phyloP scores from a whole-genome alignment of 257 asterid species.

The Thymus mandschuricus region DNA sequence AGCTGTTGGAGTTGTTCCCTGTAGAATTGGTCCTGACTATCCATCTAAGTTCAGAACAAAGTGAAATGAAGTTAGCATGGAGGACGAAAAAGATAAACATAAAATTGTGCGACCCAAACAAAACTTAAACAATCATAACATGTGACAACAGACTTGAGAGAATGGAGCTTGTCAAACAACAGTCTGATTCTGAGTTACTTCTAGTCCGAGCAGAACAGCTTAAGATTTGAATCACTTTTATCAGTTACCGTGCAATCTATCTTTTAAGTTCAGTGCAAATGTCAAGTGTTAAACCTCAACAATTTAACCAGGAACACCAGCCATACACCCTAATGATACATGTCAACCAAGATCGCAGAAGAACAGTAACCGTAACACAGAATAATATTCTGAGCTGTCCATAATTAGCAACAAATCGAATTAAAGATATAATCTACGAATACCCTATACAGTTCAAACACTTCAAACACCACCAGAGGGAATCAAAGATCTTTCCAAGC shows the following conservation, averaged over 20 bases:
- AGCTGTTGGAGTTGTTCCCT: slow-evolving; percentile 47
- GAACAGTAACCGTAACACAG: no score
- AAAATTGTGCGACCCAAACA: slow-evolving; percentile 1
- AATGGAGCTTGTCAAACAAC: no score
- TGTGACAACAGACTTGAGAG: not conserved
- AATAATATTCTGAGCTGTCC: no score
- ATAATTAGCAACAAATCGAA: not conserved
- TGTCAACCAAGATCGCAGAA: not conserved
- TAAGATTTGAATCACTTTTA: not conserved
- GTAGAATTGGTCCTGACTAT: slow-evolving; percentile 59
- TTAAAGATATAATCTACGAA: not conserved
- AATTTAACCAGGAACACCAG: not conserved
- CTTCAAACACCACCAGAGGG: slow-evolving; percentile 13
- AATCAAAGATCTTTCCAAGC: not conserved
- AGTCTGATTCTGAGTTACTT: no score
- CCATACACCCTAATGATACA: not conserved
- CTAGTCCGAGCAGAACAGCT: slow-evolving; percentile 3
- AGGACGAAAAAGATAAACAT: not conserved
- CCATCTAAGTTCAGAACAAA: slow-evolving; percentile 55
- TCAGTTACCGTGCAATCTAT: not conserved
- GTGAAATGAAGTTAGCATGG: slow-evolving; percentile 20
- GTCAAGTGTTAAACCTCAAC: slow-evolving; percentile 1
- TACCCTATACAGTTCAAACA: not conserved
- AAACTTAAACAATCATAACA: slow-evolving; percentile 5
- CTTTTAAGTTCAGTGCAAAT: not conserved